phyloP scores from a whole-genome alignment of 352 stramenopile genomes.

The Pythium coloratum region DNA sequence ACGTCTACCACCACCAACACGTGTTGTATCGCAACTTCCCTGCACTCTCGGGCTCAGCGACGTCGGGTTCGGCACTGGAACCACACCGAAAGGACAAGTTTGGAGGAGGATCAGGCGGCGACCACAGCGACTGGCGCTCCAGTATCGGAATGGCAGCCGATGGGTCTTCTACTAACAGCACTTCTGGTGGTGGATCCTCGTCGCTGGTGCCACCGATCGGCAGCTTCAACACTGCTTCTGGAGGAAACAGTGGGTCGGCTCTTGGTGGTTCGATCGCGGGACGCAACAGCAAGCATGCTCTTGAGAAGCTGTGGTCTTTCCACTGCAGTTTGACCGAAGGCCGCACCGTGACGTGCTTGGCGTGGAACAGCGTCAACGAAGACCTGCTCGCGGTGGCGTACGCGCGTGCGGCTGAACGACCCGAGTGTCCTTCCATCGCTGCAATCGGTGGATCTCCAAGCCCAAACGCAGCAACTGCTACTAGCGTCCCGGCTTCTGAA shows the following conservation, averaged over 20 bases:
- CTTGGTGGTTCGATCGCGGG: slow-evolving; percentile 22
- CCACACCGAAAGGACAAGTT: slow-evolving; percentile 1
- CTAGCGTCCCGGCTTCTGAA: not conserved
- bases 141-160: slow-evolving; percentile 10
- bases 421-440: slow-evolving; percentile 9
- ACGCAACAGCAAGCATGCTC: slow-evolving; percentile 20
- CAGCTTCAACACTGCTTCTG: slow-evolving; percentile 16
- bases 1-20: slow-evolving; percentile 85
- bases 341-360: slow-evolving; percentile 67
- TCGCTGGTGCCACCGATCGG: slow-evolving; percentile 22
- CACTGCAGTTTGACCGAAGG: slow-evolving; percentile 58
- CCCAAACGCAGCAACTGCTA: not conserved
- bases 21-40: slow-evolving; percentile 84
- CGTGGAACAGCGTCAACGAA: slow-evolving; percentile 86
- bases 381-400: slow-evolving; percentile 93
- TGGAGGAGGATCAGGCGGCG: not conserved
- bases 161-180: not conserved
- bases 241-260: slow-evolving; percentile 8
- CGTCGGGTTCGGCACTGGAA: not conserved
- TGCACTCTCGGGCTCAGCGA: slow-evolving; percentile 18
- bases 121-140: slow-evolving; percentile 25
- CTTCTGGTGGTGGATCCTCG: not conserved
- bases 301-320: slow-evolving; percentile 83
- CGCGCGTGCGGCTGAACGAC: slow-evolving; percentile 26
- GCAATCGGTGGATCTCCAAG: slow-evolving; percentile 9